Conservation (phyloP, 768 basidiomycete genomes). For the Sporobolomyces roseus region DNA sequence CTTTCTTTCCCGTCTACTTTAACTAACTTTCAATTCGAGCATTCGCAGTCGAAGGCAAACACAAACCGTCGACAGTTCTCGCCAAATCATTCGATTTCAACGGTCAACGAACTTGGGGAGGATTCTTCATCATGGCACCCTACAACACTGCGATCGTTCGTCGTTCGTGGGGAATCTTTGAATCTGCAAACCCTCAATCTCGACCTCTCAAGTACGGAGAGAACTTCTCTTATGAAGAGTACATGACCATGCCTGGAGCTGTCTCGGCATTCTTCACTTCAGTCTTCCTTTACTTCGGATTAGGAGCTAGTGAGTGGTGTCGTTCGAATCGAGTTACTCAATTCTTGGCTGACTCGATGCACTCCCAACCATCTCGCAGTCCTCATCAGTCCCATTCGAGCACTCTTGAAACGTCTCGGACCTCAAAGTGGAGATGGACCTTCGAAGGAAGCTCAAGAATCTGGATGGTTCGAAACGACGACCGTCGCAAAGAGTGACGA, state of each 20-base stretch:
- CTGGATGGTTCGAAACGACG: slow-evolving; percentile 61
- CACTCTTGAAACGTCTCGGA: slow-evolving; percentile 21
- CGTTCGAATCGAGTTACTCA: no score
- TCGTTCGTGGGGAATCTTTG: slow-evolving; percentile 59
- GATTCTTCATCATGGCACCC: slow-evolving; percentile 49
- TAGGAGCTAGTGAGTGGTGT: slow-evolving; percentile 13
- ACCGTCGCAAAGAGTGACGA: slow-evolving; percentile 66
- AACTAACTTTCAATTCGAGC: slow-evolving; percentile 9
- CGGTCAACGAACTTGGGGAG: slow-evolving; percentile 16
- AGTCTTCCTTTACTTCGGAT: slow-evolving; percentile 17
- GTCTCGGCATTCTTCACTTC: slow-evolving; percentile 34
- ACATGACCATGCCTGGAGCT: slow-evolving; percentile 46
- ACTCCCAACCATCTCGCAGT: slow-evolving; percentile 10
- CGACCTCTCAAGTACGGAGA: slow-evolving; percentile 59
- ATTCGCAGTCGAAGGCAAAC: slow-evolving; percentile 48
- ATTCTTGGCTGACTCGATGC: no score
- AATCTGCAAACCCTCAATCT: slow-evolving; percentile 43
- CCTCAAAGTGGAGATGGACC: slow-evolving; percentile 61
- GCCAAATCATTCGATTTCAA: background rate
- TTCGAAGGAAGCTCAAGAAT: slow-evolving; percentile 59
- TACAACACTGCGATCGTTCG: slow-evolving; percentile 57
- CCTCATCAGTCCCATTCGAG: slow-evolving; percentile 27
- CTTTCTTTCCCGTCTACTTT: no score
- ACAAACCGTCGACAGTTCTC: slow-evolving; percentile 42
- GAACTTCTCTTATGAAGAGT: slow-evolving; percentile 73